Evolutionary conservation across 768 basidiomycete species (phyloP).

Genomic region (Boletus insuetus): DNA sequence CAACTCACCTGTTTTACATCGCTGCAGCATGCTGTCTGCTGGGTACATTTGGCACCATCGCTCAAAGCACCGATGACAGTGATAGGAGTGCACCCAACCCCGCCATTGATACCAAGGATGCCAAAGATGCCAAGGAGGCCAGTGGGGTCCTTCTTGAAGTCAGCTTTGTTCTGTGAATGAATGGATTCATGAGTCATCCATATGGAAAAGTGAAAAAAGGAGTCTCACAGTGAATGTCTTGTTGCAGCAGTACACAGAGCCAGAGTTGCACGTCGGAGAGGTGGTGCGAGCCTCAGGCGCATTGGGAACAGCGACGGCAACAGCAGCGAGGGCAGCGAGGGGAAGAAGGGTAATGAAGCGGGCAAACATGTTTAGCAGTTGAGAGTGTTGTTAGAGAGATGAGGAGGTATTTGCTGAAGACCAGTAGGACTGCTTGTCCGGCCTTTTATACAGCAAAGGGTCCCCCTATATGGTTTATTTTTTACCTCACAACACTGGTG

Average conservation of each 20-base stretch:
- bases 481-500: neutral
- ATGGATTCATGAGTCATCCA: neutral
- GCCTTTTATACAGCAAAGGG: neutral
- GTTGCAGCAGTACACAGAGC: neutral
- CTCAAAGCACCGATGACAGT: neutral
- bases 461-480: neutral
- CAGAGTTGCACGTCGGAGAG: too few species aligned
- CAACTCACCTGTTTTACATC: neutral
- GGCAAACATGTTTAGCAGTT: neutral
- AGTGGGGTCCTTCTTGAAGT: accelerated
- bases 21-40: neutral
- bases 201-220: neutral
- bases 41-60: neutral
- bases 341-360: neutral
- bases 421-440: neutral
- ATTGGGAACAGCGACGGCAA: neutral
- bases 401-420: neutral
- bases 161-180: neutral
- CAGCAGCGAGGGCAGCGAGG: neutral
- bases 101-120: neutral
- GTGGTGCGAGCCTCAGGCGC: neutral
- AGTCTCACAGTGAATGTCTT: neutral
- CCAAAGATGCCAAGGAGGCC: neutral
- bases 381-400: neutral
- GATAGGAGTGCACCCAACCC: neutral